phyloP scores from a whole-genome alignment of 2,329 filamentous ascomycete species.

The Beauveria caledonica region DNA sequence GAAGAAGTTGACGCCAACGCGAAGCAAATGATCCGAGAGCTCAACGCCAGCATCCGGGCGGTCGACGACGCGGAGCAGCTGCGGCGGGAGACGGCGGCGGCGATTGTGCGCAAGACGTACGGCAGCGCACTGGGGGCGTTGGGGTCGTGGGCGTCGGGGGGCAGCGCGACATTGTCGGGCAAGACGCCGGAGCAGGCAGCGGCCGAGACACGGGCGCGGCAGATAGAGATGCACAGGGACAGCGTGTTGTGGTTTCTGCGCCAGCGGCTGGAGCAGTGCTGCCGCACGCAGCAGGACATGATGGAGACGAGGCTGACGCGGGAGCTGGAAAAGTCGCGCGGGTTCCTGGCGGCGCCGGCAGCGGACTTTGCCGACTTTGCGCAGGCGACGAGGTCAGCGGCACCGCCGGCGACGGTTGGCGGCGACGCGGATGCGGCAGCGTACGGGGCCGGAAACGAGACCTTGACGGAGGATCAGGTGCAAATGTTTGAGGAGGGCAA shows the following conservation, averaged over 20 bases:
- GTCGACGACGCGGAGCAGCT: conserved; percentile 77
- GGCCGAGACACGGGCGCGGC: conserved; percentile 63
- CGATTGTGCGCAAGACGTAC: conserved; percentile 63
- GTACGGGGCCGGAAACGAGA: conserved; percentile 28
- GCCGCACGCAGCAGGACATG: conserved; percentile 76
- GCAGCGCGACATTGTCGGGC: conserved; percentile 29
- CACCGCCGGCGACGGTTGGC: conserved; percentile 1
- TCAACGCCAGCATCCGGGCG: conserved; percentile 71
- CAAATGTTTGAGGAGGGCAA: conserved; percentile 94
- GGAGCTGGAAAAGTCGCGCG: conserved; percentile 84
- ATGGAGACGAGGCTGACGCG: conserved; percentile 82
- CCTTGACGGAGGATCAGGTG: conserved; percentile 73
- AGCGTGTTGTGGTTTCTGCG: conserved; percentile 77
- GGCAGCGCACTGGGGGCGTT: conserved; percentile 55
- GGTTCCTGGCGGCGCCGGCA: conserved; percentile 46
- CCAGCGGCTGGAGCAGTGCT: conserved; percentile 65
- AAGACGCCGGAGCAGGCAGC: conserved; percentile 57
- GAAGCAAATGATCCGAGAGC: conserved; percentile 74
- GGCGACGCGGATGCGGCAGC: neutral
- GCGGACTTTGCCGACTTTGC: conserved; percentile 27
- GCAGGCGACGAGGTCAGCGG: conserved; percentile 14
- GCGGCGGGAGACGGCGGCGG: conserved; percentile 65
- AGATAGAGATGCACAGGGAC: conserved; percentile 64
- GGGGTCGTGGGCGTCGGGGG: conserved; percentile 58
- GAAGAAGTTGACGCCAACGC: conserved; percentile 83